Conservation (phyloP, 2,329 filamentous ascomycete genomes). For the Penicillium janthinellum region DNA sequence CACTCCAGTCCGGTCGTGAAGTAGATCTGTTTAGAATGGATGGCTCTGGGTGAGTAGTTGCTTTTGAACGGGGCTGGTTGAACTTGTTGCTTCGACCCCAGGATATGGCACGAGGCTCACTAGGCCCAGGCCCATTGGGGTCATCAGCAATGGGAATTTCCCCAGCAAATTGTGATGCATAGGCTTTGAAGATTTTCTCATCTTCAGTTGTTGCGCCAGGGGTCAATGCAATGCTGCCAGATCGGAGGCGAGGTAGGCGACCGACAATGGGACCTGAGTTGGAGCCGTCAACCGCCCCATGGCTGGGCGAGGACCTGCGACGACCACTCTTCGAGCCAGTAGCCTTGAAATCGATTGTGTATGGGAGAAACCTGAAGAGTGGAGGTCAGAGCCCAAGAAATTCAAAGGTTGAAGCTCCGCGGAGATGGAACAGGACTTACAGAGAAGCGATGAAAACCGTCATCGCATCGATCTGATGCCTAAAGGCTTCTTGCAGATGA, state of each 20-base stretch:
- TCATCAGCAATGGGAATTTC: constrained; percentile 34
- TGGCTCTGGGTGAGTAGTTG: constrained; percentile 55
- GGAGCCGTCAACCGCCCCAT: constrained; percentile 26
- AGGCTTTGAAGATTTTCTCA: constrained; percentile 43
- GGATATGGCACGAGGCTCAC: constrained; percentile 71
- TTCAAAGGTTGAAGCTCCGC: neutral
- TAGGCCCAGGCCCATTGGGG: constrained; percentile 41
- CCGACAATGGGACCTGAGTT: constrained; percentile 26
- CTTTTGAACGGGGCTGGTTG: constrained; percentile 78
- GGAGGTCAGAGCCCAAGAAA: neutral
- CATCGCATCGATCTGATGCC: constrained; percentile 24
- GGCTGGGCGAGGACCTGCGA: constrained; percentile 28
- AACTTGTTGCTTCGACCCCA: constrained; percentile 69
- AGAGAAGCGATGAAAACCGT: constrained; percentile 40
- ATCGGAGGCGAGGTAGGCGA: constrained; percentile 23
- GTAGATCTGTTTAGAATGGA: constrained; percentile 63
- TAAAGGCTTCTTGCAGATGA: neutral
- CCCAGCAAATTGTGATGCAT: constrained; percentile 29
- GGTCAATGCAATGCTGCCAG: constrained; percentile 32
- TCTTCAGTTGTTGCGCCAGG: constrained; percentile 44
- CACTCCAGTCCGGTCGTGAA: constrained; percentile 23
- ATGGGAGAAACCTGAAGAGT: constrained; percentile 37
- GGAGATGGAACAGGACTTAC: constrained; percentile 24
- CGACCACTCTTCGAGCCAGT: constrained; percentile 24
- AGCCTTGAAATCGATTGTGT: constrained; percentile 40